Base-by-base conservation (phyloP, 176 grass and related monocot species). In the Carex littledalei region DNA sequence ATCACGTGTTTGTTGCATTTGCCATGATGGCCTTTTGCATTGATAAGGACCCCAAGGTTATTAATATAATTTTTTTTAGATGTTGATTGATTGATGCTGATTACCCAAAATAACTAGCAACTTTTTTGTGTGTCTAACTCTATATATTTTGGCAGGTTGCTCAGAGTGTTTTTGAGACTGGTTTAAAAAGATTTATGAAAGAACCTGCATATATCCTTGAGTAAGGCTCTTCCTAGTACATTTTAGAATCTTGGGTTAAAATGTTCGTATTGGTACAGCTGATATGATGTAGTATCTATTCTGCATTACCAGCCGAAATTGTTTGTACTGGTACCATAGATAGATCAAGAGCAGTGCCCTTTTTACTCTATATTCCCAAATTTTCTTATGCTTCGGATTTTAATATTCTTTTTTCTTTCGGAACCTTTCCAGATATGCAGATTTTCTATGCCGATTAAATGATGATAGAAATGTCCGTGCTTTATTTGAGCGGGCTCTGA, bases 401-500 rank as follows among this genome's bases (percentile, higher is more conserved):
- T 52, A 80, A 74, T 72, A 69, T 83, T 94, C 50, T 69, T 17
- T 15, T 54, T 67, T 31, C 80, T 61, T 56, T 58, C 22, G 65
- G 37, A 84, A 72, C 31, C 6, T 21, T 91, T 88, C 64, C 86
- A 98, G 95, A 93, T 98, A 98, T 84, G 85, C 89, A 2, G 95
- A 98, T 64, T 98, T 98, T 89, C 64, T 98, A 67, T 93, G 95
- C 73, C 92, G 88, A 62, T 93, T 98, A 90, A 98, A 98, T 84
- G 95, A 98, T 4, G 95, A 98, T 84, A 94, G 95, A 91, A 98
- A 98, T 91, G 92, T 94, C 7, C 92, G 95, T 88, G 95, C 92
- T 84, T 90, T 98, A 74, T 98, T 98, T 86, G 95, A 98, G 86
- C 85, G 92, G 61, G 95, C 92, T 78, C 81, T 98, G 69, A 98